These are phyloP conservation scores for Pichia heedii DNA, from an alignment of 805 yeast genomes.

Conservation along the genomic window DNA sequence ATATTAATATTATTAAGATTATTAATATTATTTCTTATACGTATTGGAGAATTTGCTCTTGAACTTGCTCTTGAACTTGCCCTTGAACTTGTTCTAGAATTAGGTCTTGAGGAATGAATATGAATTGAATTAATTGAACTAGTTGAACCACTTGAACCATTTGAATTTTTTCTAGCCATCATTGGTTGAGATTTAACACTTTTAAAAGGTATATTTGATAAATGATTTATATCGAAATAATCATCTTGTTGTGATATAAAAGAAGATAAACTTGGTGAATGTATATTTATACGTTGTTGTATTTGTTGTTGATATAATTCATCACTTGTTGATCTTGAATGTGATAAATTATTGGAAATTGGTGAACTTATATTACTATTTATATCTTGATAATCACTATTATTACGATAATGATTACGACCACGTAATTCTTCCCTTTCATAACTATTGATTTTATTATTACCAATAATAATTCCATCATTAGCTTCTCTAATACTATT, in stretches of 20 bases:
- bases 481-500: no score
- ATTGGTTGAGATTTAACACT: constrained; percentile 3
- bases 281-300: constrained; percentile 1
- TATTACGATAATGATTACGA: not conserved
- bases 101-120: not conserved
- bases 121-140: not conserved
- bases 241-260: not conserved
- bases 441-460: not conserved
- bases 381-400: not conserved
- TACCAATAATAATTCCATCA: no score
- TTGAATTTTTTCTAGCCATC: not conserved
- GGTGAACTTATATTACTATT: not conserved
- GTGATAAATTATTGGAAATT: not conserved
- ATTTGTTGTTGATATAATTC: not conserved
- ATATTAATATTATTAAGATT: not conserved
- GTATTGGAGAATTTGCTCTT: constrained; percentile 9
- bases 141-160: not conserved
- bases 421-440: constrained; percentile 1
- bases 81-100: constrained; percentile 1
- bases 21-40: not conserved
- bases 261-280: not conserved
- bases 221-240: constrained; percentile 1
- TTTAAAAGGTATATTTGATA: constrained; percentile 5
- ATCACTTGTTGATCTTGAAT: constrained; percentile 7
- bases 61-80: constrained; percentile 9